phyloP scores from a whole-genome alignment of 305 asterid species.

The Fraxinus sp. region DNA sequence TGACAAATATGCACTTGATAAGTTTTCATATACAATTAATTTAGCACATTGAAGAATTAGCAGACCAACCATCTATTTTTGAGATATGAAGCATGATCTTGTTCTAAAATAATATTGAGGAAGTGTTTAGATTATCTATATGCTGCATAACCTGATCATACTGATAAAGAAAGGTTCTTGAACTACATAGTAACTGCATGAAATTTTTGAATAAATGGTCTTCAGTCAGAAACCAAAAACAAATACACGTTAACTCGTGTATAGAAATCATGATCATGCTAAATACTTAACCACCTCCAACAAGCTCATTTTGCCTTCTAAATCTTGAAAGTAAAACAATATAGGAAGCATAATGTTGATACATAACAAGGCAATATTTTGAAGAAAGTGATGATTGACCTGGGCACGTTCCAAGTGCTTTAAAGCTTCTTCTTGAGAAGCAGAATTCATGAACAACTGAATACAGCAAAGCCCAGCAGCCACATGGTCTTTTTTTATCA shows the following conservation, averaged over 20 bases:
- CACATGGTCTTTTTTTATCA: constrained; percentile 84
- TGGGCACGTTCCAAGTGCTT: constrained; percentile 86
- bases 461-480: constrained; percentile 98
- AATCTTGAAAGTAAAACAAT: constrained; percentile 20
- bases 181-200: not conserved
- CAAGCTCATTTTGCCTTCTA: constrained; percentile 8
- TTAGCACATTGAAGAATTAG: not conserved
- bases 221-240: not conserved
- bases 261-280: not conserved
- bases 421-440: constrained; percentile 87
- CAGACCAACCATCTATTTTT: not conserved
- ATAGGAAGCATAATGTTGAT: constrained; percentile 6
- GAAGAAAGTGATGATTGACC: constrained; percentile 36
- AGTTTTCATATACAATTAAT: not conserved
- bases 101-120: not conserved
- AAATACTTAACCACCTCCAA: not conserved
- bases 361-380: constrained; percentile 10
- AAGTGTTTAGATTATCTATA: not conserved
- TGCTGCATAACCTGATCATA: constrained; percentile 1
- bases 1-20: not conserved
- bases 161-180: not conserved
- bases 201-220: not conserved
- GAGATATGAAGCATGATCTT: not conserved
- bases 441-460: constrained; percentile 91
- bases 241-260: not conserved